phyloP scores from a whole-genome alignment of 805 yeast genomes.

The Zygoascus biomembranicola region DNA sequence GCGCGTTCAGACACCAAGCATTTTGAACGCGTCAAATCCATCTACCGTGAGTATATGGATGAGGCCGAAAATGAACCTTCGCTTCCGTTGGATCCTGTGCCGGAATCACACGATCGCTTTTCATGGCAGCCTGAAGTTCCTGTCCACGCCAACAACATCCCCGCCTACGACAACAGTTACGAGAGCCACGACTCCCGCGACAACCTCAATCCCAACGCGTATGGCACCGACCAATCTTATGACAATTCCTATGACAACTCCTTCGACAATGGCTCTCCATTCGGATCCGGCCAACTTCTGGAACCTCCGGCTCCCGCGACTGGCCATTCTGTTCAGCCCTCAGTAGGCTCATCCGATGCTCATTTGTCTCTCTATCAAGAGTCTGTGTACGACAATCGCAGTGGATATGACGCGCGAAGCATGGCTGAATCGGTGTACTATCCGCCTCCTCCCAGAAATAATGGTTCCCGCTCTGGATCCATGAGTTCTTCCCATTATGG shows the following conservation, averaged over 20 bases:
- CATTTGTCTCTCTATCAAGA: background rate
- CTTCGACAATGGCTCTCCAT: background rate
- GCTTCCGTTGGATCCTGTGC: background rate
- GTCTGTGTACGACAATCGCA: background rate
- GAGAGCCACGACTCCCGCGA: background rate
- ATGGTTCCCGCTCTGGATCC: background rate
- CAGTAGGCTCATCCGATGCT: background rate
- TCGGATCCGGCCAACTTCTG: background rate
- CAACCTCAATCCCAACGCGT: background rate
- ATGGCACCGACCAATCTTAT: background rate
- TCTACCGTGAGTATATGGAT: slow-evolving; percentile 21
- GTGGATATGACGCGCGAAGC: background rate
- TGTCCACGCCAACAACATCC: background rate
- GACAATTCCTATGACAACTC: background rate
- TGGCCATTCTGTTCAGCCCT: background rate
- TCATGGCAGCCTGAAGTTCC: background rate
- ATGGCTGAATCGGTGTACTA: background rate
- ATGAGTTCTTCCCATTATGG: background rate
- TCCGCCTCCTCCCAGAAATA: background rate
- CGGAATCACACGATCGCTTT: background rate
- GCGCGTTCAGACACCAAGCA: slow-evolving; percentile 17
- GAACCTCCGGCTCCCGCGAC: background rate
- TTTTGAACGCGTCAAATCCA: slow-evolving; percentile 21
- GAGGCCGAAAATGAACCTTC: background rate
- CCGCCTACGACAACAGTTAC: background rate